Conservation (phyloP, 1,284 basidiomycete genomes). For the Trametes versicolor region DNA sequence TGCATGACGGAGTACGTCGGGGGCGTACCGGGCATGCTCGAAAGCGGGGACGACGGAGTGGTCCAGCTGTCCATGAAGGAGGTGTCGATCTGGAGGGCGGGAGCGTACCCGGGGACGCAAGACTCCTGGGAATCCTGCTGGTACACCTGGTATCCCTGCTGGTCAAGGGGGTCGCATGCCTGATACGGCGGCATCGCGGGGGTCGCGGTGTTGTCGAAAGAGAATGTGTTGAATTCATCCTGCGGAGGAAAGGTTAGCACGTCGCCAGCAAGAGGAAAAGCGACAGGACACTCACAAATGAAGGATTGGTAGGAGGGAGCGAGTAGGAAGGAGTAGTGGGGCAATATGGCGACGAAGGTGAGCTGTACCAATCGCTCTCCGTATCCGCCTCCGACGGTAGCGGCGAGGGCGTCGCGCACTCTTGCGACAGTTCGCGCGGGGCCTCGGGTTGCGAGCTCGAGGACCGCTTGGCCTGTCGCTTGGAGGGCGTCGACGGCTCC, state of each 20-base stretch:
- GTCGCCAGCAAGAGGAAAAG: constrained; percentile 16
- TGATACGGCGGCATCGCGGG: constrained; percentile 37
- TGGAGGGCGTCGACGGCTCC: constrained; percentile 33
- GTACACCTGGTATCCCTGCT: constrained; percentile 34
- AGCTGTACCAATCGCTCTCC: constrained; percentile 39
- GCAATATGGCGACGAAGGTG: constrained; percentile 40
- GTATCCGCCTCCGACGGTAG: constrained; percentile 37
- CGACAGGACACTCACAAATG: constrained; percentile 55
- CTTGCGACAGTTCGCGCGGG: constrained; percentile 27
- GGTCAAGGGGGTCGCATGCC: constrained; percentile 45
- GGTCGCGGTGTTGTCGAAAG: constrained; percentile 50
- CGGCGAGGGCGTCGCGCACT: constrained; percentile 34
- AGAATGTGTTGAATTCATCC: constrained; percentile 57
- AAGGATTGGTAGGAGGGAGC: constrained; percentile 51
- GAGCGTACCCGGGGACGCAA: constrained; percentile 31
- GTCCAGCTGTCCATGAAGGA: constrained; percentile 41
- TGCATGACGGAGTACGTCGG: constrained; percentile 35
- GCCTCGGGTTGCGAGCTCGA: constrained; percentile 47
- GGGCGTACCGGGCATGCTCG: constrained; percentile 45
- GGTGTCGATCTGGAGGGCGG: constrained; percentile 40
- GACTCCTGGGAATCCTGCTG: constrained; percentile 30
- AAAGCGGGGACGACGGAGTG: constrained; percentile 40
- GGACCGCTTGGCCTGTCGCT: constrained; percentile 41
- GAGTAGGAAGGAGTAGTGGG: constrained; percentile 38
- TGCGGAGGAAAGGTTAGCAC: constrained; percentile 37